Evolutionary conservation across 148 eudicot genomes (phyloP), one percentile per base, ranked within the genome.

Genomic region (Drosera capensis): DNA sequence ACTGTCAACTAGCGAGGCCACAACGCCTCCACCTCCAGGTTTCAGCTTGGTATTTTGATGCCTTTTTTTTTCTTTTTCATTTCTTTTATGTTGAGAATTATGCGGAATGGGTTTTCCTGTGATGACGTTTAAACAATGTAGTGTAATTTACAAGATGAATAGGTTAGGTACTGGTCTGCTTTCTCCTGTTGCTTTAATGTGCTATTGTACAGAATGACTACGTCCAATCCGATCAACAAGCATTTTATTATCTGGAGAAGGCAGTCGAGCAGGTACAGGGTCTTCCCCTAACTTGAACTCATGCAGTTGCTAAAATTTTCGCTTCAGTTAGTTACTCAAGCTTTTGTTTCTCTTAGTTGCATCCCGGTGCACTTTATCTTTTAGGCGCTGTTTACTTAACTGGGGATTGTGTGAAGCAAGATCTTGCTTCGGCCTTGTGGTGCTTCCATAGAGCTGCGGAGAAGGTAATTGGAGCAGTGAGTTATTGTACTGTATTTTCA

Each of bases 401-500:
- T 0, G 96, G 96, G 48, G 96, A 88, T 59, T 88, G 94, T 35
- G 92, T 83, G 64, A 78, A 60, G 47, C 75, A 71, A 64, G 96
- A 83, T 70, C 43, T 75, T 62, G 62, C 79, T 49, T 77, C 86
- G 30, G 92, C 96, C 37, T 49, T 88, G 43, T 88, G 96, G 94
- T 88, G 94, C 54, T 88, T 83, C 67, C 86, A 88, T 45, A 72
- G 92, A 65, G 96, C 94, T 38, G 71, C 96, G 42, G 73, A 83
- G 49, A 88, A 83, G 96, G 96, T 86, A 63, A 18, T 23, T 49
- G n/a, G 14, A 47, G 24, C 18, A 43, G n/a, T 49, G n/a, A 2
- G 40, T 16, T 41, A 23, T 7, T 6, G 11, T 13, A 17, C 23
- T n/a, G 11, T 41, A n/a, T 19, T 41, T 5, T 14, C 20, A 34